Conservation (phyloP, 306 rosid species). For the Purshia tridentata region DNA sequence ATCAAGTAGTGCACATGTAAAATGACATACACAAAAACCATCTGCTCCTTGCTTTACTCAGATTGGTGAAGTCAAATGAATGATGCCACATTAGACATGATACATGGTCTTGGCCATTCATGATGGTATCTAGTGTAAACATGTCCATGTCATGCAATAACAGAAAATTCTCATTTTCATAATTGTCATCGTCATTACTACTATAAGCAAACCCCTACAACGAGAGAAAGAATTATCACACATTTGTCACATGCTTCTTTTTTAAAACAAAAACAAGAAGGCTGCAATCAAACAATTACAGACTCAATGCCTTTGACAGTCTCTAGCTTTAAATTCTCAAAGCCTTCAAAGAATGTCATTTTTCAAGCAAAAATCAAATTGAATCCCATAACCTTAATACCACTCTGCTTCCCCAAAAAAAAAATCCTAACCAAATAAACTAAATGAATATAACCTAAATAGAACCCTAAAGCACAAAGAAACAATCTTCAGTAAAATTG, state of each 20-base stretch:
- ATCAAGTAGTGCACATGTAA: not conserved
- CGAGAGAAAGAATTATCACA: not conserved
- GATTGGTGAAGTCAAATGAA: slow-evolving; percentile 9
- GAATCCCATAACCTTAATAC: not conserved
- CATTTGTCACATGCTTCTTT: not conserved
- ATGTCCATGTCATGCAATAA: not conserved
- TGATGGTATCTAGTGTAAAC: not conserved
- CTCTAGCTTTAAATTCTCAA: not conserved
- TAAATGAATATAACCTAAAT: not conserved
- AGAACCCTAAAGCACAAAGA: not conserved
- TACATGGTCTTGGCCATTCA: not conserved
- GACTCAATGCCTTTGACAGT: not conserved
- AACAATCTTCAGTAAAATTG: not conserved
- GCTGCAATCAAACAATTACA: not conserved
- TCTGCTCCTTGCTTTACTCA: not conserved
- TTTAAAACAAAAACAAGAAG: not conserved
- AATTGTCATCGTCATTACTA: not conserved
- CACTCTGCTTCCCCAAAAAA: not conserved
- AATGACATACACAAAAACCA: not conserved
- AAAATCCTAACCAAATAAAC: not conserved
- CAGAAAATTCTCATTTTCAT: not conserved
- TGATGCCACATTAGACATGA: not conserved
- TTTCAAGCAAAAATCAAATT: not conserved
- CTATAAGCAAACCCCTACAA: not conserved
- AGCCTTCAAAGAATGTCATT: not conserved